Evolutionary conservation across 352 stramenopile genomes (phyloP), one percentile per base, ranked within the genome.

Genomic region (Phytophthora pistaciae): DNA sequence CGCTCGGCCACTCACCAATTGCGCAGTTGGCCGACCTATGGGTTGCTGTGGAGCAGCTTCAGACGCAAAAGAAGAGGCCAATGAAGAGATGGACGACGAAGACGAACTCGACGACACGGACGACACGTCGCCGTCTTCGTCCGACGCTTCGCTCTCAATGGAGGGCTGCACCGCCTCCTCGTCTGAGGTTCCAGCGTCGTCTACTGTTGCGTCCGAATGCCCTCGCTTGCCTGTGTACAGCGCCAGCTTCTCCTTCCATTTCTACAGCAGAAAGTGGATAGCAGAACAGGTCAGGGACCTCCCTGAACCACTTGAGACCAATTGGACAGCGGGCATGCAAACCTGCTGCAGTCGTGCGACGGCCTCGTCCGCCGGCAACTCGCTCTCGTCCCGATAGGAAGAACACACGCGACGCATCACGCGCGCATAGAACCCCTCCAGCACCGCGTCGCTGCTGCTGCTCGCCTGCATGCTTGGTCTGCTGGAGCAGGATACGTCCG

Each of bases 341-440:
- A 83, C 80, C 68, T 82, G 67, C 40, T 77, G 72, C 36, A 86
- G 59, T 11, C 67, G 49, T 23, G 57, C 64, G 2, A 74, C 58
- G 14, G 62, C 56, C 5, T 70, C 58, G 11, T 63, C 54, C 8
- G 74, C 64, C 20, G 50, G 13, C 0, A 42, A 33, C 46, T 78
- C 61, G n/a, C 68, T 73, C 25, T 77, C 23, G 58, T 84, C 52
- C n/a, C 53, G 61, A 48, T 89, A 89, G 8, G 69, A 68, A 49
- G 64, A 58, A 55, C 83, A 91, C 49, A 91, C 83, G 49, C 85
- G 83, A n/a, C 68, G 64, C 49, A 92, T 87, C 16, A 91, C 78
- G 44, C 83, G 83, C 58, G 76, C 57, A 62, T 92, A 92, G 60
- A 92, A 87, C 25, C 72, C 81, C 33, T 78, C 73, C 8, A 91